Conservation (phyloP, 371 early-diverging fungal genomes). For the Nosema muscidifuracis region DNA sequence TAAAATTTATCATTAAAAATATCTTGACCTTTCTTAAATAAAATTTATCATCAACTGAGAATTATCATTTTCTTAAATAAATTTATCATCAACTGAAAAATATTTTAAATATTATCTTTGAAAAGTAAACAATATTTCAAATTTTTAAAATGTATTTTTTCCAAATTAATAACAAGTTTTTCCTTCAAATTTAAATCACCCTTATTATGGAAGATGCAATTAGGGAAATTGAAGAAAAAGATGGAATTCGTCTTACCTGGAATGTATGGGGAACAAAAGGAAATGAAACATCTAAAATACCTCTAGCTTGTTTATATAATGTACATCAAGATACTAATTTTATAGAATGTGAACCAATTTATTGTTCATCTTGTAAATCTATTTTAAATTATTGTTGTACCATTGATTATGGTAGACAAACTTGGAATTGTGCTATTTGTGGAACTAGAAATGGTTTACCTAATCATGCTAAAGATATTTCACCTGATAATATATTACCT, state of each 20-base stretch:
- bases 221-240: constrained; percentile 62
- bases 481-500: constrained; percentile 82
- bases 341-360: constrained; percentile 86
- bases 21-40: no score
- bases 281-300: constrained; percentile 83
- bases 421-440: constrained; percentile 98
- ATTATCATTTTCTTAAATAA: no score
- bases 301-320: constrained; percentile 86
- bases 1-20: no score
- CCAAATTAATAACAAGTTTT: no score
- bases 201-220: constrained; percentile 60
- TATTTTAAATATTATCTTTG: no score
- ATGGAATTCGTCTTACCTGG: constrained; percentile 79
- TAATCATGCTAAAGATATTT: constrained; percentile 91
- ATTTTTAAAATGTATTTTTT: no score
- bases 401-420: constrained; percentile 79
- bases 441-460: constrained; percentile 89
- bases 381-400: constrained; percentile 94
- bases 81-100: no score
- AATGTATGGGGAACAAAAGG: constrained; percentile 90
- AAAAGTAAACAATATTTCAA: no score
- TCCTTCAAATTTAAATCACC: constrained; percentile 3
- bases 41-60: no score
- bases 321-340: constrained; percentile 75
- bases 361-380: constrained; percentile 85